Percentiles rank a stretch among this genome's conserved stretches.
phyloP scores from a whole-genome alignment of 1,284 basidiomycete genomes.

The Tausonia pullulans region DNA sequence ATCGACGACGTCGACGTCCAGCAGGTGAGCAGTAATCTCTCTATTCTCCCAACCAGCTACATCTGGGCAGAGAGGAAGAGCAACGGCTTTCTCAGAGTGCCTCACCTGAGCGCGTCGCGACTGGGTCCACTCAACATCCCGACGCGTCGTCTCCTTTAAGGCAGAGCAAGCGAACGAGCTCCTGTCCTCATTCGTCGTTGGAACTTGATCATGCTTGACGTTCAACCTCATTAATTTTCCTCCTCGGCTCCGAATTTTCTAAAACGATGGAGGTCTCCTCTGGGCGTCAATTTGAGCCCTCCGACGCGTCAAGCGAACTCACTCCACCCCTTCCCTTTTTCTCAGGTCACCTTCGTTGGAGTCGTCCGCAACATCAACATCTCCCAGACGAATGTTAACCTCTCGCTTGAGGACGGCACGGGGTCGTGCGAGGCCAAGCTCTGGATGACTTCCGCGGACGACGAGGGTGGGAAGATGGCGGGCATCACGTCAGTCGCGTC shows the following conservation, averaged over 20 bases:
- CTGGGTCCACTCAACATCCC: too few relatives aligned
- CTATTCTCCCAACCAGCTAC: background rate
- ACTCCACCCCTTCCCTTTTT: background rate
- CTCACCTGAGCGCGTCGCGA: too few relatives aligned
- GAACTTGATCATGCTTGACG: too few relatives aligned
- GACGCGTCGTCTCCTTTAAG: too few relatives aligned
- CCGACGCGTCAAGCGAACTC: background rate
- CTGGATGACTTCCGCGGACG: constrained; percentile 56
- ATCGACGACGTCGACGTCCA: constrained; percentile 71
- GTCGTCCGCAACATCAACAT: constrained; percentile 57
- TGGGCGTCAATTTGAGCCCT: too few relatives aligned
- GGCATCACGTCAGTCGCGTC: constrained; percentile 35
- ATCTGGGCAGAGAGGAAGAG: too few relatives aligned
- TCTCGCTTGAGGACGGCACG: constrained; percentile 78
- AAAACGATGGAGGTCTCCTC: too few relatives aligned
- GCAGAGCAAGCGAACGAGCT: too few relatives aligned
- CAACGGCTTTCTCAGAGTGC: too few relatives aligned
- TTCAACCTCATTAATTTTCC: too few relatives aligned
- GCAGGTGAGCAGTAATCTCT: constrained; percentile 45
- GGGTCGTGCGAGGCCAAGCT: constrained; percentile 76
- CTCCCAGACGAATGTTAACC: constrained; percentile 72
- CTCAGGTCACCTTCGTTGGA: constrained; percentile 55
- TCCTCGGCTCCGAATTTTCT: too few relatives aligned
- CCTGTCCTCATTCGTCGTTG: too few relatives aligned
- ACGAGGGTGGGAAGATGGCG: constrained; percentile 43